Conservation (phyloP, 208 protist species). For the Trypanosoma platydactyli region DNA sequence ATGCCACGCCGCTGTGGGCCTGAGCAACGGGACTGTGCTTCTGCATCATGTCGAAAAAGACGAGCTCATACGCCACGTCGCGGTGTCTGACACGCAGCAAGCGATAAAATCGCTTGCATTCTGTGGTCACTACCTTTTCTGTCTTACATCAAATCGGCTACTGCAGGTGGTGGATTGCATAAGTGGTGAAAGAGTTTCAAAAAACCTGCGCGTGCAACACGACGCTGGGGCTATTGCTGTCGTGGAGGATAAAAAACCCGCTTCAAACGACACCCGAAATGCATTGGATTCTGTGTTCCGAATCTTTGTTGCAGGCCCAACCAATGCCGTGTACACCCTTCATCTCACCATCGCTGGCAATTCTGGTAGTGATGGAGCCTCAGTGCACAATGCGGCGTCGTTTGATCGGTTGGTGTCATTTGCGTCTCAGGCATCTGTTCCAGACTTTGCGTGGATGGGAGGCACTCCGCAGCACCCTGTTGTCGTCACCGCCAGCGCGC, state of each 20-base stretch:
- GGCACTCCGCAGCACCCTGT: constrained; percentile 4
- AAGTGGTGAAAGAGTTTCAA: constrained; percentile 28
- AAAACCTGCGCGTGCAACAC: constrained; percentile 44
- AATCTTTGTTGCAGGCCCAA: constrained; percentile 60
- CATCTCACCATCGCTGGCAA: constrained; percentile 6
- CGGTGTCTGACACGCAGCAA: constrained; percentile 66
- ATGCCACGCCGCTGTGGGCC: constrained; percentile 60
- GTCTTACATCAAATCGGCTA: constrained; percentile 42
- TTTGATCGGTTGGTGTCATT: constrained; percentile 68
- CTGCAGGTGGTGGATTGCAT: constrained; percentile 48
- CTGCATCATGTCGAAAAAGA: constrained; percentile 69
- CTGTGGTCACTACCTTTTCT: constrained; percentile 47
- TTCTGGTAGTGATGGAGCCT: not conserved
- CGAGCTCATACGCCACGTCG: constrained; percentile 42
- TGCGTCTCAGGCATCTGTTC: constrained; percentile 62
- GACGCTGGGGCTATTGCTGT: constrained; percentile 55
- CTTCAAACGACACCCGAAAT: not conserved
- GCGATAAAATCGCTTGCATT: constrained; percentile 52
- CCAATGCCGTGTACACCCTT: constrained; percentile 55
- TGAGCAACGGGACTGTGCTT: constrained; percentile 78
- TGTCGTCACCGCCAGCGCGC: constrained; percentile 61
- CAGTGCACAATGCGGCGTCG: not conserved
- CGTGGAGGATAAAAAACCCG: constrained; percentile 2
- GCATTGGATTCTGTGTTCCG: constrained; percentile 27
- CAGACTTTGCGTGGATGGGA: constrained; percentile 71